Evolutionary conservation across 257 asterid species (phyloP), one percentile per base, ranked within the genome.

Genomic region (Solanum lignicaule): DNA sequence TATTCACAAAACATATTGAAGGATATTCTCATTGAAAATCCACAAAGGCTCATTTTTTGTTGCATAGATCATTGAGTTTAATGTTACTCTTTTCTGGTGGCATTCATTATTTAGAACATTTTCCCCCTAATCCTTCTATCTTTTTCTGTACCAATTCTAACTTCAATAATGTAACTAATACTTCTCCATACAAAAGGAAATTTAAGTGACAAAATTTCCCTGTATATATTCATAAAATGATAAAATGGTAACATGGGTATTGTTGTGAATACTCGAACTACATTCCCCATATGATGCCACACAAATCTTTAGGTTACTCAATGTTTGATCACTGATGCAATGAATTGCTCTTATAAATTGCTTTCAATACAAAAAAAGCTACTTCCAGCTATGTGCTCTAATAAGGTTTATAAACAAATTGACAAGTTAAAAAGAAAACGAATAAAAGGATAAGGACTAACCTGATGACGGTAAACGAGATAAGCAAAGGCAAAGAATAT

Each of bases 391-490:
- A 84, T 11, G 32, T 29, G 38, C 71, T 29, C 35, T 29, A 39
- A 4, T 36, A 66, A 29, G 15, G 29, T 29, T 18, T 69, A 82
- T 8, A 87, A 65, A 66, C 27, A 82, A 81, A 82, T 82, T 2
- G 2, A 82, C 31, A 48, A 82, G 43, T 76, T 35, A 33, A 38
- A 86, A 55, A 86, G 32, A 18, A 60, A 41, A 31, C 3, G 27
- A 36, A 69, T 35, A 14, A 83, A 52, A 23, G 9, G 8, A 32
- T 10, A 66, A 25, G 87, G 38, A 89, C 93, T 60, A 85, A 96
- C 99, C 98, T 97, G 99, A 90, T 97, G 99, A 41, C 99, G 99
- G 69, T 97, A 97, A 66, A 97, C 98, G 15, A 96, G 93, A 92
- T 93, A 94, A 5, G 99, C 99, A 4, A 97, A 93, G 87, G 94